Base-by-base conservation (phyloP, 257 asterid genomes). In the Salvia splendens region DNA sequence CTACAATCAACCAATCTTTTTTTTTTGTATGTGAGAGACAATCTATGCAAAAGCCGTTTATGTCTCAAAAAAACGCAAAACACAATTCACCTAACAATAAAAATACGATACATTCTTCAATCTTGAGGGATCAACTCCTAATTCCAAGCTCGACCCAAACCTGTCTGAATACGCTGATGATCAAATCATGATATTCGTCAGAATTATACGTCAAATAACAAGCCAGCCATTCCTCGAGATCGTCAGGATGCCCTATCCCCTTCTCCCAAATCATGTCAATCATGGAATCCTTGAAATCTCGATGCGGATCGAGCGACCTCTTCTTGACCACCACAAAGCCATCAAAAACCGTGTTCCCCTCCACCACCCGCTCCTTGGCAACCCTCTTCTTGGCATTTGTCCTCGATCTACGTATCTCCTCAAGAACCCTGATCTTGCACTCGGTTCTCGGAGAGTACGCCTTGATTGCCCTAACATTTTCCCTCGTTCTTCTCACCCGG, bases 261-360 rank as follows among this genome's bases (percentile, higher is more conserved):
- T 76, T 83, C 79, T 83, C 93, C 16, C 74, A 73, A 42, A 92
- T 89, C 98, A 92, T 92, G 81, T 89, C 96, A 8, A 83, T 58
- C 98, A 92, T 92, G 0, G 98, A 92, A 5, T 92, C 87, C 62
- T 86, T 82, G 82, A 92, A 92, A 57, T 92, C 98, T 47, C 65
- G 59, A 32, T 76, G 72, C 0, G 96, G 96, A 56, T 88, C 67
- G 30, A 64, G 74, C 12, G 98, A 89, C 66, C 79, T 83, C 81
- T 87, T 83, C 81, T 87, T 87, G 58, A 72, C 79, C 63, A 92
- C 83, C 0, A 96, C 96, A 51, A 78, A 87, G 77, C 92, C 84
- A 17, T 86, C 84, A 12, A 87, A 87, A 24, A 71, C 58, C 28
- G 75, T 47, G 68, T 67, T 45, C 5, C 20, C 69, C 50, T 74